Percentiles rank a stretch among this genome's conserved stretches.
These are phyloP conservation scores for Globisporangium cylindrosporum DNA, from an alignment of 352 stramenopile genomes.

Conservation along the genomic window DNA sequence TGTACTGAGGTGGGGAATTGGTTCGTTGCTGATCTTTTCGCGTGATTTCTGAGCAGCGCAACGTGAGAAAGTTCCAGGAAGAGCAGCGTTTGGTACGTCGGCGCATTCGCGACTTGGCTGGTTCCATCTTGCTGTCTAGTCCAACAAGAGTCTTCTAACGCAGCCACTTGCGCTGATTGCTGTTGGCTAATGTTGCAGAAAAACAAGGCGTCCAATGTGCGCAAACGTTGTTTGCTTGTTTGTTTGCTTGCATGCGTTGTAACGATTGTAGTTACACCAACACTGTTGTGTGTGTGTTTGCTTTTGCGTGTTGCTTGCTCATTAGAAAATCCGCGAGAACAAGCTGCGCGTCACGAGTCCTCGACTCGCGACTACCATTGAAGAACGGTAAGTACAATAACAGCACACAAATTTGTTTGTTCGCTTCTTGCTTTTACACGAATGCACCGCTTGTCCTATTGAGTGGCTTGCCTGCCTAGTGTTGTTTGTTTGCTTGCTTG, in stretches of 20 bases:
- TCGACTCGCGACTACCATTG: slow-evolving; percentile 19
- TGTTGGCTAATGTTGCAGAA: slow-evolving; percentile 18
- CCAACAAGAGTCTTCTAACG: background rate
- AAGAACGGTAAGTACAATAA: slow-evolving; percentile 22
- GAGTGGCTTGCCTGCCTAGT: background rate
- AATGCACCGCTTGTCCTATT: background rate
- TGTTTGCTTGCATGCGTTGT: background rate
- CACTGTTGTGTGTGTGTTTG: background rate
- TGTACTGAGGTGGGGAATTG: background rate
- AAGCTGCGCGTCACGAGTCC: slow-evolving; percentile 35
- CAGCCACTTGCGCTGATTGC: background rate
- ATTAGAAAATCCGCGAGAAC: slow-evolving; percentile 65
- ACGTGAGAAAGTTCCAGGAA: slow-evolving; percentile 16
- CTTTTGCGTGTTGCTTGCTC: background rate
- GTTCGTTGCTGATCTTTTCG: background rate
- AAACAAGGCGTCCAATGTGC: slow-evolving; percentile 36
- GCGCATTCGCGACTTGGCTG: background rate
- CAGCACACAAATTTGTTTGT: background rate
- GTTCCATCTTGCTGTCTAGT: background rate
- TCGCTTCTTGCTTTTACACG: slow-evolving; percentile 1
- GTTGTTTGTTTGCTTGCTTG: too few relatives aligned
- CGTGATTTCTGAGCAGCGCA: slow-evolving; percentile 19
- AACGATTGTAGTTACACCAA: background rate
- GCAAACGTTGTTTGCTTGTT: background rate
- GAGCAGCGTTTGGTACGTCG: slow-evolving; percentile 13